phyloP scores from a whole-genome alignment of 164 flowering plant species.

The Berberis thunbergii region DNA sequence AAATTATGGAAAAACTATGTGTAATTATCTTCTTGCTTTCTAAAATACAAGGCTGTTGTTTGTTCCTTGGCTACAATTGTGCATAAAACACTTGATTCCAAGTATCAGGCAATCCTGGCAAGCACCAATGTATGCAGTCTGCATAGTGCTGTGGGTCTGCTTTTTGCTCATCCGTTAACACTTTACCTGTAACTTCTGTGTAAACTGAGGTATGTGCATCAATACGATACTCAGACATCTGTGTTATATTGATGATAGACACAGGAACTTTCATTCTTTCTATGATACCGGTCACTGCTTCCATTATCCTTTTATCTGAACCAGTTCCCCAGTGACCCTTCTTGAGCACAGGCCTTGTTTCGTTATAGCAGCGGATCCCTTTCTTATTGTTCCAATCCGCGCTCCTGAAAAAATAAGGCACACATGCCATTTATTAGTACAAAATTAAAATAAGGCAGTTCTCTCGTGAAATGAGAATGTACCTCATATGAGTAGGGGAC shows the following conservation, averaged over 20 bases:
- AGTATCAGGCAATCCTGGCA: slow-evolving; percentile 29
- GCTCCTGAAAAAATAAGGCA: slow-evolving; percentile 35
- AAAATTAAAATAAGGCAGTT: no score
- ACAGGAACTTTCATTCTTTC: slow-evolving; percentile 71
- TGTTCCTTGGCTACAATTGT: slow-evolving; percentile 28
- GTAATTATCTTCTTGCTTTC: not conserved
- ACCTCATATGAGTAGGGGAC: slow-evolving; percentile 88
- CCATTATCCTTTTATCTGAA: slow-evolving; percentile 60
- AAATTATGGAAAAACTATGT: not conserved
- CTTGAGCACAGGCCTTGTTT: slow-evolving; percentile 61
- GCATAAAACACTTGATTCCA: slow-evolving; percentile 37
- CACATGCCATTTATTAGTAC: no score
- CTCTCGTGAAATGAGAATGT: slow-evolving; percentile 4
- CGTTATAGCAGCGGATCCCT: slow-evolving; percentile 78
- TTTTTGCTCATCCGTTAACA: slow-evolving; percentile 62
- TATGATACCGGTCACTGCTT: slow-evolving; percentile 35
- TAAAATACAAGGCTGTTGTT: not conserved
- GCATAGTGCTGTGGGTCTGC: slow-evolving; percentile 60
- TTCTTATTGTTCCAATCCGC: slow-evolving; percentile 60
- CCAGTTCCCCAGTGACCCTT: slow-evolving; percentile 76
- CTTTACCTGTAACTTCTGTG: slow-evolving; percentile 58
- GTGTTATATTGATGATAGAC: slow-evolving; percentile 67
- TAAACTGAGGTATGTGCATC: slow-evolving; percentile 84
- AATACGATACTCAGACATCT: slow-evolving; percentile 68
- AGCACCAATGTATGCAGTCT: slow-evolving; percentile 94